phyloP scores from a whole-genome alignment of 768 basidiomycete species.

The Peribolospora kevripleyi region DNA sequence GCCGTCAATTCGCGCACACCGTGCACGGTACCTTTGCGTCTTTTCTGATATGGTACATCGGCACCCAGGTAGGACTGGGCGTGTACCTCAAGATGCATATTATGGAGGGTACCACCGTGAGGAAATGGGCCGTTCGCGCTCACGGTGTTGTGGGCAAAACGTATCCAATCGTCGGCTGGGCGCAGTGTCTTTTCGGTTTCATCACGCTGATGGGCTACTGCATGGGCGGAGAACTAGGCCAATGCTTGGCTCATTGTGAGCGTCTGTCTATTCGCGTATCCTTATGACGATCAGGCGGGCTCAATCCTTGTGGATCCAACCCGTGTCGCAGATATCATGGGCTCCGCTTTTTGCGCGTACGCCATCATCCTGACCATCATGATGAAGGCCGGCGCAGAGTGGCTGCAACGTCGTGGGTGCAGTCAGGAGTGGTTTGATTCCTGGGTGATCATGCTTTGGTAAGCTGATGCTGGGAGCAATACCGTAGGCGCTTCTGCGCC shows the following conservation, averaged over 20 bases:
- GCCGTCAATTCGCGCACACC: constrained; percentile 47
- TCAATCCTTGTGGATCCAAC: no score
- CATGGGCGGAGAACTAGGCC: constrained; percentile 45
- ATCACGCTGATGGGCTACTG: constrained; percentile 38
- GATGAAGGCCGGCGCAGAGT: constrained; percentile 48
- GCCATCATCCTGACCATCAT: constrained; percentile 56
- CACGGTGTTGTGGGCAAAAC: constrained; percentile 62
- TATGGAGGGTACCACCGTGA: constrained; percentile 38
- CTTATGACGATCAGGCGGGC: no score
- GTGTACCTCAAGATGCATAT: constrained; percentile 83
- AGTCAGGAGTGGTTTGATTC: constrained; percentile 22
- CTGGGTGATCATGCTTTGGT: constrained; percentile 21
- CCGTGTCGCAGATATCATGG: constrained; percentile 20
- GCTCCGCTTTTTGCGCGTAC: constrained; percentile 73
- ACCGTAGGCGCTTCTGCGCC: neutral
- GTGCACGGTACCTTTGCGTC: constrained; percentile 46
- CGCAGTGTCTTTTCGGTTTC: constrained; percentile 46
- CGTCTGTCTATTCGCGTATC: no score
- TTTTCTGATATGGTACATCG: constrained; percentile 27
- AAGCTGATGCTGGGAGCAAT: neutral
- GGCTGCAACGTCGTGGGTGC: constrained; percentile 23
- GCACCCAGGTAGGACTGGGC: constrained; percentile 43
- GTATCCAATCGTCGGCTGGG: constrained; percentile 70
- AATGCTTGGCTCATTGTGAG: constrained; percentile 47
- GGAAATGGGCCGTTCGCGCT: constrained; percentile 41